A percentile compares a stretch with the other conserved stretches of the same genome.
Conservation (phyloP, 345 rosid genomes). For the Aegle marmelos region DNA sequence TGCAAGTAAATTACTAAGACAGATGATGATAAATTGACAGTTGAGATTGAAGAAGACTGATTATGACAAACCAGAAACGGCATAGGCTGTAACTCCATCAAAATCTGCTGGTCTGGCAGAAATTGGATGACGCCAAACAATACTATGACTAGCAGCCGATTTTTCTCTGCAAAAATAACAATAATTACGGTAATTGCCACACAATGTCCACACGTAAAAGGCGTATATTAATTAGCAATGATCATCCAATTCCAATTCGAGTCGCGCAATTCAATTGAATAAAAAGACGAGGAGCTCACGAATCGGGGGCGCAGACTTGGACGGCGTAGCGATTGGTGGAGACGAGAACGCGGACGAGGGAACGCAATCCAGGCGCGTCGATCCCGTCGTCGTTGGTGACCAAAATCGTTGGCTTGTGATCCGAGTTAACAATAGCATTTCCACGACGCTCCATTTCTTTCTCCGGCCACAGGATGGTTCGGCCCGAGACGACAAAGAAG, state of each 20-base stretch:
- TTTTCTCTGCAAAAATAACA: slow-evolving; percentile 48
- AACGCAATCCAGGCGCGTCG: slow-evolving; percentile 75
- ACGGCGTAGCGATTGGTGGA: slow-evolving; percentile 57
- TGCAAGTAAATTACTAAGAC: neutral
- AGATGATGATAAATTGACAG: neutral
- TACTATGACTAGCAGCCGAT: slow-evolving; percentile 79
- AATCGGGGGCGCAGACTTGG: slow-evolving; percentile 87
- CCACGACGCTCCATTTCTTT: neutral
- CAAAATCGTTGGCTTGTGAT: slow-evolving; percentile 47
- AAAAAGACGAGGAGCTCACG: slow-evolving; percentile 33
- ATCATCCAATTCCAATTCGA: neutral
- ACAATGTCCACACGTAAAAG: neutral
- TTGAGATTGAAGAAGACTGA: neutral
- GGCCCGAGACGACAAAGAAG: too few species aligned
- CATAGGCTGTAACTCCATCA: slow-evolving; percentile 74
- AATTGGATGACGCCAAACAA: slow-evolving; percentile 77
- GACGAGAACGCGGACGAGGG: slow-evolving; percentile 71
- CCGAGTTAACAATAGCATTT: slow-evolving; percentile 14
- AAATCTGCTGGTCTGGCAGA: slow-evolving; percentile 51
- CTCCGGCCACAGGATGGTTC: neutral
- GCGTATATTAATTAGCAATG: neutral
- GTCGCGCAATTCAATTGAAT: too few species aligned
- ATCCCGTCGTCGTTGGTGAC: slow-evolving; percentile 96
- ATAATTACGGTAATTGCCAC: neutral
- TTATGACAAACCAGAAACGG: slow-evolving; percentile 58